Evolutionary conservation across 164 flowering plant genomes (phyloP), one percentile per base, ranked within the genome.

Genomic region (Aristolochia fimbriata): DNA sequence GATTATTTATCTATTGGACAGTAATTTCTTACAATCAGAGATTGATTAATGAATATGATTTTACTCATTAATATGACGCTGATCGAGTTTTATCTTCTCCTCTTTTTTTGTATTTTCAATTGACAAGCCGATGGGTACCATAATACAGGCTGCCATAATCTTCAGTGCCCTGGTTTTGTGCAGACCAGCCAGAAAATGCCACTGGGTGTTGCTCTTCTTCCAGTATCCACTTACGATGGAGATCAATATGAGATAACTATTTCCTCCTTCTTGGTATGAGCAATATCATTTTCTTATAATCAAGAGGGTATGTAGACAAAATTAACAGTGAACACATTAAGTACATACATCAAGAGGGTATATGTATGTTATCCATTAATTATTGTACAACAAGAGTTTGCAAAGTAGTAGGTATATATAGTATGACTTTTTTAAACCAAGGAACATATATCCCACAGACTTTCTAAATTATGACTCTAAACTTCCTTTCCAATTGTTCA

Each of bases 1-100:
- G n/a, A n/a, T n/a, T 65, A 15, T 57, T 57, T 45, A 6, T 45
- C 6, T 65, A 41, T 46, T 65, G 63, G 68, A 65, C 68, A 1
- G 68, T 59, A 52, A 58, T 43, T 51, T 53, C 47, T 23, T 24
- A 48, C 13, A 15, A 49, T 22, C 19, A 23, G 6, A 30, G 16
- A 3, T n/a, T n/a, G n/a, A n/a, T n/a, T n/a, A 10, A 19, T 25
- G 13, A 53, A 10, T 15, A 8, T n/a, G 37, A 19, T 27, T 24
- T 25, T 0, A 14, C n/a, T 15, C 20, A 13, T 10, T 0, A 13
- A 11, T 15, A 17, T 13, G 15, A 31, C 2, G 15, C 13, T 15
- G 20, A 24, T 11, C 7, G 12, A 20, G 19, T 0, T 25, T 31
- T 49, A 17, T 49, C 25, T 15, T 48, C 15, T 11, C n/a, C n/a